Base-by-base conservation (phyloP, 2,329 filamentous ascomycete species). In the Canariomyces notabilis region DNA sequence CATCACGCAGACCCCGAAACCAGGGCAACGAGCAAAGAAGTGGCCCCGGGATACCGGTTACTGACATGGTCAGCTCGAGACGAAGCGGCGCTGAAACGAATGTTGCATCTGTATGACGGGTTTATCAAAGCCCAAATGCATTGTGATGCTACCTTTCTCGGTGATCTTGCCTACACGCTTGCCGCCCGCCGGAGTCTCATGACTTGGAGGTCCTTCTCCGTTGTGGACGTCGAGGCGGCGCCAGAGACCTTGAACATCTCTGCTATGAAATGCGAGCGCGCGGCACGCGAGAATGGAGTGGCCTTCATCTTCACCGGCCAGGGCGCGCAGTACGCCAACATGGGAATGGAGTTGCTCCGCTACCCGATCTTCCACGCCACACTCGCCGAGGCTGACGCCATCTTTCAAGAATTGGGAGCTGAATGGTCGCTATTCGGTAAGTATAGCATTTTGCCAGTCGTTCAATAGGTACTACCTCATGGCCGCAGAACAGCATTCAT, bases 311-410 rank as follows among this genome's bases (percentile, higher is more conserved):
- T 51, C n/a, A 51, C 44, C 15, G 55, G 54, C 4, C 54, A 56
- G 38, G 54, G 52, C n/a, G 52, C 54, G 1, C 52, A 56, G 22
- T 56, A 49, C 48, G 22, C 40, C 8, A 43, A 44, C 7, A 61
- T 60, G 59, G 58, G 54, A 8, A 42, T 44, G 4, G 56, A 59
- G 31, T 37, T 46, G 5, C 4, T 26, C 18, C 22, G 15, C 32
- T 37, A 23, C 34, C 36, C 64, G 6, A 62, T 63, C 1, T 14
- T 68, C 2, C 66, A 72, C 41, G 58, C 74, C 12, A 66, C 55
- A 0, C 50, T 76, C 0, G 59, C 71, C 0, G 62, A 71, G 14
- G 51, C 68, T 0, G 8, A 29, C 14, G 8, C 4, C 26, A 9
- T 29, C 8, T 29, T 11, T 9, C 7, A 29, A 8, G 14, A 12